Conservation (phyloP, 306 rosid species). For the Vicia faba region DNA sequence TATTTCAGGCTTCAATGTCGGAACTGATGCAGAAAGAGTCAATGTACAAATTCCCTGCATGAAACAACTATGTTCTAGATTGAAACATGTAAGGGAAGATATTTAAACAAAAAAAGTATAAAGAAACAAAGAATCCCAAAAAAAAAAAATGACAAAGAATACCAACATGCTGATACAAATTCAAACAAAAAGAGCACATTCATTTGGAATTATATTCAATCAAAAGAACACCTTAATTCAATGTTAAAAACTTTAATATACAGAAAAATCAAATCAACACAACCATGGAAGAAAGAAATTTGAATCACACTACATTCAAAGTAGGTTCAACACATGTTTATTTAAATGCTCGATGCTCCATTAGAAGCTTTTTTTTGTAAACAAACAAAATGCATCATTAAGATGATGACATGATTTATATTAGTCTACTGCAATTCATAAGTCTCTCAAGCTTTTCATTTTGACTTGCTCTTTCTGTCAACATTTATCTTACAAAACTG, state of each 20-base stretch:
- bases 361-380: too few species aligned
- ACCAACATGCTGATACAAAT: slow-evolving; percentile 22
- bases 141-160: slow-evolving; percentile 25
- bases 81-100: slow-evolving; percentile 32
- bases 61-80: slow-evolving; percentile 33
- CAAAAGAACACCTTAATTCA: slow-evolving; percentile 16
- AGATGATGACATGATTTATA: too few species aligned
- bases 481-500: too few species aligned
- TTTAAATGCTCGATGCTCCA: too few species aligned
- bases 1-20: slow-evolving; percentile 68
- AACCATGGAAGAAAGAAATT: slow-evolving; percentile 2
- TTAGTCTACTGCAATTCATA: too few species aligned
- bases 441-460: too few species aligned
- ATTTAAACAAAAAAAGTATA: slow-evolving; percentile 1
- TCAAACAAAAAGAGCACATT: slow-evolving; percentile 8
- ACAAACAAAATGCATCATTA: too few species aligned
- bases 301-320: slow-evolving; percentile 3
- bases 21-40: slow-evolving; percentile 88
- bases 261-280: slow-evolving; percentile 9
- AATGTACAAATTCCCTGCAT: slow-evolving; percentile 92
- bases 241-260: slow-evolving; percentile 19
- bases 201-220: background rate
- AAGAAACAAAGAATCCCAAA: slow-evolving; percentile 6
- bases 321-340: too few species aligned
- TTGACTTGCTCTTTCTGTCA: too few species aligned